A percentile compares a stretch with the other conserved stretches of the same genome.
Evolutionary conservation across 2,329 filamentous ascomycete genomes (phyloP).

Genomic region (Claviceps sp.): DNA sequence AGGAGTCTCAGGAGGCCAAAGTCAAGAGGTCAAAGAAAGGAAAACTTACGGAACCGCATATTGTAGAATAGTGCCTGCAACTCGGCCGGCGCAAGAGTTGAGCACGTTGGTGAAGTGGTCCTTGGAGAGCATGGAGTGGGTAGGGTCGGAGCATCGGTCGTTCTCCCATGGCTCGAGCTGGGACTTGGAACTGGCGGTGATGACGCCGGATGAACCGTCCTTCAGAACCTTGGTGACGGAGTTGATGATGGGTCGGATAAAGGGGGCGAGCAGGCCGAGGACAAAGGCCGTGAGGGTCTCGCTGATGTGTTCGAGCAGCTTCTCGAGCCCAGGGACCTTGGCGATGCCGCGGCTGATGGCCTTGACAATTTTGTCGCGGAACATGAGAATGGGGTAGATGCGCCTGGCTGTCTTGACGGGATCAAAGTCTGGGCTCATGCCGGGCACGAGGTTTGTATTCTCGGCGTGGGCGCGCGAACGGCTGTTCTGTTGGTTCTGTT

Average conservation of each 20-base stretch:
- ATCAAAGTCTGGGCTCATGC: slow-evolving; percentile 65
- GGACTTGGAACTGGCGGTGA: slow-evolving; percentile 54
- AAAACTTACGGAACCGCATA: slow-evolving; percentile 63
- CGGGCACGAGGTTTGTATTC: slow-evolving; percentile 50
- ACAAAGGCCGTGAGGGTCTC: slow-evolving; percentile 89
- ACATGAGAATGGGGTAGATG: slow-evolving; percentile 90
- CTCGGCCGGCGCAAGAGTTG: slow-evolving; percentile 62
- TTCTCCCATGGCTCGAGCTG: slow-evolving; percentile 75
- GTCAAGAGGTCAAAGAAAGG: background rate
- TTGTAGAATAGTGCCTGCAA: slow-evolving; percentile 64
- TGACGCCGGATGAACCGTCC: slow-evolving; percentile 63
- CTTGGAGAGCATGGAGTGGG: slow-evolving; percentile 72
- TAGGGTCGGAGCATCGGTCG: slow-evolving; percentile 60
- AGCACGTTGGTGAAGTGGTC: slow-evolving; percentile 73
- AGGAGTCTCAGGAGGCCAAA: background rate
- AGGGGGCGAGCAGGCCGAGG: slow-evolving; percentile 79
- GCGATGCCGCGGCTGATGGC: slow-evolving; percentile 73
- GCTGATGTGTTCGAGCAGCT: slow-evolving; percentile 83
- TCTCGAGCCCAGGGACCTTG: slow-evolving; percentile 83
- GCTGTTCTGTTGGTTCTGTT: slow-evolving; percentile 25
- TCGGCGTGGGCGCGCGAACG: slow-evolving; percentile 18
- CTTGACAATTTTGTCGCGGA: slow-evolving; percentile 87
- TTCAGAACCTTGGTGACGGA: slow-evolving; percentile 76
- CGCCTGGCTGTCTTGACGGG: slow-evolving; percentile 61
- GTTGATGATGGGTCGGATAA: slow-evolving; percentile 82